Evolutionary conservation across 176 grass and related monocot genomes (phyloP), one percentile per base, ranked within the genome.

Genomic region (Echinochloa phyllopogon): DNA sequence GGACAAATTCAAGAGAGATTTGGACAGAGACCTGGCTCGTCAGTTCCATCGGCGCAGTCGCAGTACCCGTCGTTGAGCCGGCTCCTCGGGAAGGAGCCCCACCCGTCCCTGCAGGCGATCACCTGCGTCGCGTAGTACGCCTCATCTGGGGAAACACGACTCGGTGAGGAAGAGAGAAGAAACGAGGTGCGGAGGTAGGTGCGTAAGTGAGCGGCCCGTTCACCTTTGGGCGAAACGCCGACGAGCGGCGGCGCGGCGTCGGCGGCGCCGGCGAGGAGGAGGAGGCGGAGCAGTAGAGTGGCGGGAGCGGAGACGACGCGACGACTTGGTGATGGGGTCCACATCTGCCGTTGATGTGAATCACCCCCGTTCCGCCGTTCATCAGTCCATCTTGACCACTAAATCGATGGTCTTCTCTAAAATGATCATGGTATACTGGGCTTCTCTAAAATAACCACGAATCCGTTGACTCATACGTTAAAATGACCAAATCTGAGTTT

Each of bases 31-130:
- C 89, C 96, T 69, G 93, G 91, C 74, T 98, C 96, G 20, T 98
- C 96, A 14, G 96, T 98, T 36, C 93, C 96, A 86, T 98, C 96
- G 38, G 59, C 67, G 49, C 96, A 98, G 82, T 98, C 96, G 67
- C 91, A 94, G 87, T 85, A 98, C 5, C 89, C 91, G 72, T 98
- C 96, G 75, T 95, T 95, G 73, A 95, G 84, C 37, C 77, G 91
- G 69, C 82, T 89, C 87, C 56, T 95, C 29, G 89, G 51, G 80
- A 98, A 98, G 43, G 83, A 92, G 27, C 87, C 86, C 44, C 87
- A 90, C 56, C 96, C 93, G 16, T 98, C 93, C 81, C 89, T 94
- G 89, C 96, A 98, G 62, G 77, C 74, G 51, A 98, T 98, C 74
- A 95, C 87, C 83, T 73, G 52, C 44, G 87, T 74, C 68, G 85